Evolutionary conservation across 139 green algal genomes (phyloP).

Genomic region (Prasinococcaceae sp.): DNA sequence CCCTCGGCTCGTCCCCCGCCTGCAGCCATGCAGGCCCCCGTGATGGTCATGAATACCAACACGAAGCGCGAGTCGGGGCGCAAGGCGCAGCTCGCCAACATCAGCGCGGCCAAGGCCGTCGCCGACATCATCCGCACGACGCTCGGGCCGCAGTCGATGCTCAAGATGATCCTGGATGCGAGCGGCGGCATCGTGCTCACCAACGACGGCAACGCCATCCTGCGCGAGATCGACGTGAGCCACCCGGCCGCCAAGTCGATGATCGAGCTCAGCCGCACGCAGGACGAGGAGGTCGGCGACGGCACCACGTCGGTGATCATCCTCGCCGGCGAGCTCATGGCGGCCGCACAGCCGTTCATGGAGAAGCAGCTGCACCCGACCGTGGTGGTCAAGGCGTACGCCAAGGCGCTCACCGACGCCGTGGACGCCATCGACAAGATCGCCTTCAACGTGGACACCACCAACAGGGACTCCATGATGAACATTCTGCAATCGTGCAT

Average conservation of each 20-base stretch:
- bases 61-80: slow-evolving; percentile 87
- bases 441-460: slow-evolving; percentile 75
- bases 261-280: slow-evolving; percentile 92
- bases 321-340: slow-evolving; percentile 87
- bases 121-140: slow-evolving; percentile 96
- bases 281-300: slow-evolving; percentile 97
- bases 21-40: slow-evolving; percentile 22
- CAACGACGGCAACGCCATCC: slow-evolving; percentile 96
- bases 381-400: slow-evolving; percentile 64
- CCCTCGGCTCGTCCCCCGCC: too few relatives aligned
- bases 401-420: slow-evolving; percentile 68
- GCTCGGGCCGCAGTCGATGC: slow-evolving; percentile 86
- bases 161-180: slow-evolving; percentile 99
- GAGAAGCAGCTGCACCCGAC: slow-evolving; percentile 91
- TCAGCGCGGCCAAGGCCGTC: slow-evolving; percentile 90
- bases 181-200: slow-evolving; percentile 92
- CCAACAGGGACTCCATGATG: slow-evolving; percentile 67
- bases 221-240: slow-evolving; percentile 92
- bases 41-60: slow-evolving; percentile 27
- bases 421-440: slow-evolving; percentile 68
- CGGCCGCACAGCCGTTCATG: slow-evolving; percentile 79
- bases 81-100: slow-evolving; percentile 90
- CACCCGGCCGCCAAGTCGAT: slow-evolving; percentile 97
- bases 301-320: slow-evolving; percentile 99
- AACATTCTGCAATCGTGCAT: slow-evolving; percentile 91